Evolutionary conservation across 257 asterid genomes (phyloP).

Genomic region (Phtheirospermum japonicum): DNA sequence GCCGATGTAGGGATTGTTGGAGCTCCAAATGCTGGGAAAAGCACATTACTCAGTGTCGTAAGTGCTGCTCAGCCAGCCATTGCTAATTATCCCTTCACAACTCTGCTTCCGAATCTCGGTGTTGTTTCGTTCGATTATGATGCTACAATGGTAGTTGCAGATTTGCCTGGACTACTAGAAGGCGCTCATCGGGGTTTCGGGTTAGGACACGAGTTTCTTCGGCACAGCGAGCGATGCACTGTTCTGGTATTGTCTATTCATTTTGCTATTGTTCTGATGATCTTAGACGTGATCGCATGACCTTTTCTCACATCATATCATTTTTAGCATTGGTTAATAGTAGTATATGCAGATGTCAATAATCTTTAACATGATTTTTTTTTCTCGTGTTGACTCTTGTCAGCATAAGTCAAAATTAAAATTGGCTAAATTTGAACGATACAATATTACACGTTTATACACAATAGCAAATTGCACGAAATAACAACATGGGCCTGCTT

Average conservation of each 20-base stretch:
- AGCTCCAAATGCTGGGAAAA: conserved; percentile 98
- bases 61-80: conserved; percentile 92
- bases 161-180: conserved; percentile 92
- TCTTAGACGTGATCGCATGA: conserved; percentile 15
- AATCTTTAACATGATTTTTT: neutral
- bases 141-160: conserved; percentile 88
- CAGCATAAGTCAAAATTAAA: too few relatives aligned
- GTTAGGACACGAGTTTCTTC: conserved; percentile 93
- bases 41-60: conserved; percentile 87
- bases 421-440: too few relatives aligned
- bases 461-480: too few relatives aligned
- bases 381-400: too few relatives aligned
- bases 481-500: too few relatives aligned
- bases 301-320: neutral
- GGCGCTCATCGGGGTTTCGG: conserved; percentile 98
- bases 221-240: conserved; percentile 92
- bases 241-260: conserved; percentile 59
- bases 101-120: conserved; percentile 97
- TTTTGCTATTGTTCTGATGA: conserved; percentile 15
- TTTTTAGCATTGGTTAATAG: neutral
- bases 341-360: neutral
- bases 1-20: conserved; percentile 98
- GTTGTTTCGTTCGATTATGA: conserved; percentile 89
- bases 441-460: too few relatives aligned
- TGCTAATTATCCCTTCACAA: conserved; percentile 95